Evolutionary conservation across 2,329 filamentous ascomycete species (phyloP), one percentile per base, ranked within the genome.

Genomic region (Colletotrichum cuscutae): DNA sequence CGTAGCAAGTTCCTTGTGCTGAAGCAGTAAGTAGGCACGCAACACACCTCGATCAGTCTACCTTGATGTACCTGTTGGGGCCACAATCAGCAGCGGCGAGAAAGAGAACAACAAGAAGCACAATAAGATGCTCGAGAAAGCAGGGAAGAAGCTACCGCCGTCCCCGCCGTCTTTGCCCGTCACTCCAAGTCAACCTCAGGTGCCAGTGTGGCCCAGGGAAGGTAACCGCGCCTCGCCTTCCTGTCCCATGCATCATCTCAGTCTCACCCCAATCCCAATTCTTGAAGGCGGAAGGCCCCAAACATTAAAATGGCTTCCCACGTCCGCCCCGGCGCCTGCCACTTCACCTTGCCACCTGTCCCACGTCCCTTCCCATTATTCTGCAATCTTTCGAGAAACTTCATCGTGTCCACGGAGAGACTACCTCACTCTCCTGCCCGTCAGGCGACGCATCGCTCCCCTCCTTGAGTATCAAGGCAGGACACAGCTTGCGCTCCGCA

Each of bases 281-380:
- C 9, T 49, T 19, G 22, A 22, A 56, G 37, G 22, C 28, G 37
- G 37, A 15, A 42, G 13, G 15, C 35, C 32, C 46, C n/a, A 68
- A 53, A 42, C 52, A 63, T 63, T 71, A 32, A 72, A 72, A 69
- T 62, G 62, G 65, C 69, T 52, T 72, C 35, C 65, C 49, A 22
- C 69, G 13, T 26, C 69, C 58, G 64, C 53, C 37, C 49, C 42
- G 42, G 42, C 42, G 19, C 19, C 42, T 49, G 11, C 24, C 12
- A n/a, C 46, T 5, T 54, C 24, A 32, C 22, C 32, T 67, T 56
- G 56, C 68, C 46, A 53, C 37, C 24, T 42, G 30, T 30, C 35
- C 32, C 32, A 42, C 24, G 13, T 13, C 15, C 15, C 26, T 35
- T 61, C 46, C 42, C 30, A 35, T 32, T 5, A 37, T 24, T 59